Evolutionary conservation across 805 yeast species (phyloP).

Genomic region (Ogataea nitratoaversa): DNA sequence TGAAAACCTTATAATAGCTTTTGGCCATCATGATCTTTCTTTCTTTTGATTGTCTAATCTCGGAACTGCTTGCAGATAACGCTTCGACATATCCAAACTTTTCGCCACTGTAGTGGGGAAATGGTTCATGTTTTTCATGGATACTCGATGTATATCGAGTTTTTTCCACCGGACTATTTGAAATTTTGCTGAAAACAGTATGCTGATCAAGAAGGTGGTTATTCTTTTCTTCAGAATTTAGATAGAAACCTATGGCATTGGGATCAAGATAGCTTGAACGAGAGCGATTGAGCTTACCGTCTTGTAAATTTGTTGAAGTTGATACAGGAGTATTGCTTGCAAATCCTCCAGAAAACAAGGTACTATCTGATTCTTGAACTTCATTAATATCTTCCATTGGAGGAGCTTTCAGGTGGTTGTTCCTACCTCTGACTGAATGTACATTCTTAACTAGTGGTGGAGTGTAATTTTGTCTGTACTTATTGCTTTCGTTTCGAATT

Average conservation of each 20-base stretch:
- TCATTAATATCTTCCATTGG: not conserved
- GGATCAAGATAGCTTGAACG: too few relatives aligned
- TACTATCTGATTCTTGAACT: not conserved
- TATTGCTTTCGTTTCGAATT: too few relatives aligned
- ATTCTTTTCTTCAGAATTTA: too few relatives aligned
- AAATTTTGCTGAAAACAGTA: slow-evolving; percentile 1
- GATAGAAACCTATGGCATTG: too few relatives aligned
- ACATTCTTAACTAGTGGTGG: too few relatives aligned
- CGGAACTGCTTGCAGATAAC: not conserved
- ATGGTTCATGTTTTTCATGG: not conserved
- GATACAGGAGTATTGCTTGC: not conserved
- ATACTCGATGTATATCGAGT: not conserved
- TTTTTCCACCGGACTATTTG: not conserved
- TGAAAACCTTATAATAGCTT: slow-evolving; percentile 22
- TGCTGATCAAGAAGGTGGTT: not conserved
- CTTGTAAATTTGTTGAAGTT: not conserved
- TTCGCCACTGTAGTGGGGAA: not conserved
- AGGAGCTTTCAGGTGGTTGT: not conserved
- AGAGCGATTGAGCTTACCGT: not conserved
- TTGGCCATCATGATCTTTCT: slow-evolving; percentile 8
- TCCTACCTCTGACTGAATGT: not conserved
- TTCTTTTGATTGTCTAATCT: not conserved
- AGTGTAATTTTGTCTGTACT: too few relatives aligned
- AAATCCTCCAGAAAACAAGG: not conserved
- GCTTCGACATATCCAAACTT: not conserved